Base-by-base conservation (phyloP, 2,329 filamentous ascomycete species). In the Colletotrichum sp. region DNA sequence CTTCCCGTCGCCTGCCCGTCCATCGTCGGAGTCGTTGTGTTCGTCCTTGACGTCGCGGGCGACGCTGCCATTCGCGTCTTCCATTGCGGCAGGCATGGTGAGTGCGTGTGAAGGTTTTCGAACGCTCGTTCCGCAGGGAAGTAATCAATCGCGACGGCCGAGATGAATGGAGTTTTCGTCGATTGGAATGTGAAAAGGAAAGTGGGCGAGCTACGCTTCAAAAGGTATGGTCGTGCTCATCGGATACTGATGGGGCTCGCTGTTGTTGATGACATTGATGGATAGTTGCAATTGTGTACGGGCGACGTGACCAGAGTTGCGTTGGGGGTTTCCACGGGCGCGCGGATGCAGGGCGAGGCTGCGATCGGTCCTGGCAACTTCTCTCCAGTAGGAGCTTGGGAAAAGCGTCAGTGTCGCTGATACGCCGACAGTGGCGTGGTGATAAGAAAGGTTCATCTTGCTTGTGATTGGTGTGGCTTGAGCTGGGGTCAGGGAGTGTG, bases 1-100 rank as follows among this genome's bases (percentile, higher is more conserved):
- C 84, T 87, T 90, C 72, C 83, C 81, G 80, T 89, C 87, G 74
- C 80, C 81, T 81, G 83, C 84, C 39, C 80, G 80, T 26, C 79
- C 77, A 70, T 85, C 83, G 10, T 81, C 83, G 52, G 81, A 81
- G 32, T 82, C 80, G 62, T 82, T 80, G 60, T 88, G 87, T 76
- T 89, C 87, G 78, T 83, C 82, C 78, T 89, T 88, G 78, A 86
- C 79, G 76, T 83, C 82, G 76, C 79, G 79, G 66, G 80, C 71
- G 75, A 75, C 55, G 79, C 78, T 71, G 79, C 76, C 75, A 49
- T 73, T 75, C 71, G 82, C 80, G 76, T 78, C 78, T 32, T 83
- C 84, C 82, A 84, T 85, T 36, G 72, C 71, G 71, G 73, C 62
- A 34, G 76, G 69, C 69, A 76, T 76, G 13, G 49, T 21, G 64